phyloP scores from a whole-genome alignment of 129 eudicot genomes.

The Pseudognaphalium luteoalbum region DNA sequence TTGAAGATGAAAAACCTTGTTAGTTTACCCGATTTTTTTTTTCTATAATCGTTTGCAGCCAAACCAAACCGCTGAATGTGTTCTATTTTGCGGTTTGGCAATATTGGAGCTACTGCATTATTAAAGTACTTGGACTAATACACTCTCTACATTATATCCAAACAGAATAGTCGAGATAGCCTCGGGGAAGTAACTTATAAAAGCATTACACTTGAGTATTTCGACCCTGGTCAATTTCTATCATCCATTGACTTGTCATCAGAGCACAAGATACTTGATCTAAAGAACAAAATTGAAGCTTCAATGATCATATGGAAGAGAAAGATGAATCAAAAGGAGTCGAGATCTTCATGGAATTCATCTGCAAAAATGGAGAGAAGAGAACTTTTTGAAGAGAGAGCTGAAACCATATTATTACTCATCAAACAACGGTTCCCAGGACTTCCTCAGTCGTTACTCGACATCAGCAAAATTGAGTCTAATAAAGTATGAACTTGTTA shows the following conservation, averaged over 20 bases:
- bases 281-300: constrained; percentile 88
- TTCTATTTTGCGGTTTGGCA: too few species aligned
- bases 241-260: constrained; percentile 65
- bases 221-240: constrained; percentile 68
- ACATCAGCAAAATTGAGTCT: constrained; percentile 72
- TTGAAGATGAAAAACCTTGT: too few species aligned
- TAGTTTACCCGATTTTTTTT: background rate
- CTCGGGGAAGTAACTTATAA: constrained; percentile 69
- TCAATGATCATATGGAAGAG: constrained; percentile 87
- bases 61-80: too few species aligned
- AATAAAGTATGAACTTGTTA: constrained; percentile 46
- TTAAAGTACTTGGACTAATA: background rate
- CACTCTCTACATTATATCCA: background rate
- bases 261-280: constrained; percentile 71
- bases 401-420: constrained; percentile 70
- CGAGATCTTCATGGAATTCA: constrained; percentile 62
- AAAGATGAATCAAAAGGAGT: constrained; percentile 70
- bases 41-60: too few species aligned
- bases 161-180: constrained; percentile 71
- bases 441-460: constrained; percentile 75
- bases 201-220: constrained; percentile 71
- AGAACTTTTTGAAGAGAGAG: constrained; percentile 87
- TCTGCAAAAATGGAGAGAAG: constrained; percentile 71
- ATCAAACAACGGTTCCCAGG: constrained; percentile 81
- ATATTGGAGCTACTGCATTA: too few species aligned